Conservation (phyloP, 2,329 filamentous ascomycete species). For the Hymenoscyphus fraxineus region DNA sequence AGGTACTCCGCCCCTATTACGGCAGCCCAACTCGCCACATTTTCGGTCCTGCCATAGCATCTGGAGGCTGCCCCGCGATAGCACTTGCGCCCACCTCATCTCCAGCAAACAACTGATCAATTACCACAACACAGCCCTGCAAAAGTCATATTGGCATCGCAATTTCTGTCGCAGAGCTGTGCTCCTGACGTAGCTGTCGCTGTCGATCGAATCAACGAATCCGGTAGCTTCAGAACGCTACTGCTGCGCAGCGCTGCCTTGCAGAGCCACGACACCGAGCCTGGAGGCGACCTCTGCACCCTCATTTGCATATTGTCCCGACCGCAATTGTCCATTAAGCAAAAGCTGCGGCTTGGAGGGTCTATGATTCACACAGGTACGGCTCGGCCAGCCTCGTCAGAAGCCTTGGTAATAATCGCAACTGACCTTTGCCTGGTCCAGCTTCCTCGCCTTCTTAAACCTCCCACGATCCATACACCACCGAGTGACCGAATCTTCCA, state of each 20-base stretch:
- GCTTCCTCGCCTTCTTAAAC: background rate
- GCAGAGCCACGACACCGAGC: background rate
- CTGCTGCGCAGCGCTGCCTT: background rate
- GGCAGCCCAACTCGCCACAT: background rate
- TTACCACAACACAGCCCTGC: slow-evolving; percentile 1
- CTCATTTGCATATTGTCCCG: slow-evolving; percentile 2
- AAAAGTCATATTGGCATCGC: slow-evolving; percentile 1
- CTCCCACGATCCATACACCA: background rate
- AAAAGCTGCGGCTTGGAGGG: background rate
- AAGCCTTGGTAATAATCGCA: slow-evolving; percentile 5
- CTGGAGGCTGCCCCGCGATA: background rate
- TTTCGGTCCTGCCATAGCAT: background rate
- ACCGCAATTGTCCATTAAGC: background rate
- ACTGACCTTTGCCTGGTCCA: slow-evolving; percentile 8
- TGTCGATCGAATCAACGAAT: background rate
- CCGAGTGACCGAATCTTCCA: background rate
- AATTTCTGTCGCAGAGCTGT: background rate
- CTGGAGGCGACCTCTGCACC: slow-evolving; percentile 5
- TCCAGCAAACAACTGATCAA: slow-evolving; percentile 1
- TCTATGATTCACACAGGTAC: background rate
- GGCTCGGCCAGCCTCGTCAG: background rate
- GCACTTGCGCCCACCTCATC: background rate
- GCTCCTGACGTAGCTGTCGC: slow-evolving; percentile 8
- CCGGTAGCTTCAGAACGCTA: background rate
- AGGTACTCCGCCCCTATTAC: slow-evolving; percentile 1